phyloP scores from a whole-genome alignment of 192 early-diverging fungal species.

The Jimgerdemannia flammicorona region DNA sequence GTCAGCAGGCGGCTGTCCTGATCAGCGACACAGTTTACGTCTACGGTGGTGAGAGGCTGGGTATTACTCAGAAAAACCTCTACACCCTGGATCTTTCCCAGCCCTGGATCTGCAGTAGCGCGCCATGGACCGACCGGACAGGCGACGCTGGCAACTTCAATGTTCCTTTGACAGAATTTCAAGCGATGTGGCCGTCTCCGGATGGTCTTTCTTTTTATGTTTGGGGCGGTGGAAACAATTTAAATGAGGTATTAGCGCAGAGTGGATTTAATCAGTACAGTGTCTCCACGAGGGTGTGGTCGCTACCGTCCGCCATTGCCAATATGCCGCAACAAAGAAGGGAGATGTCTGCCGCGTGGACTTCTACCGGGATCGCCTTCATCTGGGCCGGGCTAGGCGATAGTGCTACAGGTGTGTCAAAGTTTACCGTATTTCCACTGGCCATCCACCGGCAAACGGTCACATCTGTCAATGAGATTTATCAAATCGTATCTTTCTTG shows the following conservation, averaged over 20 bases:
- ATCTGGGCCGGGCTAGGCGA: neutral
- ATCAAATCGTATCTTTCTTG: too few species aligned
- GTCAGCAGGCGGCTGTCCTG: too few species aligned
- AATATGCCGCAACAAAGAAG: neutral
- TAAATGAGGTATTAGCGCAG: neutral
- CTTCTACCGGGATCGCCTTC: neutral
- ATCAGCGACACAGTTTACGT: too few species aligned
- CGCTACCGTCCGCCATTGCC: neutral
- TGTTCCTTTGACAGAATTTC: neutral
- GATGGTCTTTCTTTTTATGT: neutral
- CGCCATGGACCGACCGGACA: neutral
- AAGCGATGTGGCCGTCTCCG: neutral
- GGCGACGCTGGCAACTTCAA: neutral
- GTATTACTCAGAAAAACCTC: neutral
- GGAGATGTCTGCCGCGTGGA: neutral
- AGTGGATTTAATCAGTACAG: neutral
- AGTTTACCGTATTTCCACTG: too few species aligned
- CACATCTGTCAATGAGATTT: neutral
- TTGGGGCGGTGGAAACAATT: neutral
- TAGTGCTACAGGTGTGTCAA: neutral
- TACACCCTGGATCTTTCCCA: neutral
- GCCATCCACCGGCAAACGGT: too few species aligned
- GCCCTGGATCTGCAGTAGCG: neutral
- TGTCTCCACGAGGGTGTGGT: neutral
- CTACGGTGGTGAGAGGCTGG: too few species aligned